Evolutionary conservation across 805 yeast genomes (phyloP).

Genomic region (Kluyveromyces lactis): DNA sequence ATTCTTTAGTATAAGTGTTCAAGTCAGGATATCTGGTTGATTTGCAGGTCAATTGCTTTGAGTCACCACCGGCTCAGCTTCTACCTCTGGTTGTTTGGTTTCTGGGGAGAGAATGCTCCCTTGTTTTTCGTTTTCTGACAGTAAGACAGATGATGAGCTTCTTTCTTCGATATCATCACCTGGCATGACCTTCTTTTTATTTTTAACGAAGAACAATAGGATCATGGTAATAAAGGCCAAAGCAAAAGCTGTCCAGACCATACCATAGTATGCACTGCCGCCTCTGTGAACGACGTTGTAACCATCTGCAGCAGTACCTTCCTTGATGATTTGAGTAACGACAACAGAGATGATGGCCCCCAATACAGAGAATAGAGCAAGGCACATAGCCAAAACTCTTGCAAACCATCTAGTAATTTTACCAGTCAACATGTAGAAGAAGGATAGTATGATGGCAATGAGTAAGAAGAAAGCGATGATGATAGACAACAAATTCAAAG

Average conservation of each 20-base stretch:
- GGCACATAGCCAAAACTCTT: slow-evolving; percentile 8
- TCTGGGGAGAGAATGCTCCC: not conserved
- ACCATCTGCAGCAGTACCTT: slow-evolving; percentile 25
- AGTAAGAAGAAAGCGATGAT: slow-evolving; percentile 18
- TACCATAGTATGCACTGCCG: slow-evolving; percentile 22
- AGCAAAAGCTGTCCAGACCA: slow-evolving; percentile 26
- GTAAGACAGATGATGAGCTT: not conserved
- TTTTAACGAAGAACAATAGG: slow-evolving; percentile 5
- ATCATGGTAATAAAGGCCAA: slow-evolving; percentile 17
- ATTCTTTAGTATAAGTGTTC: too few relatives aligned
- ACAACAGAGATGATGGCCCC: slow-evolving; percentile 24
- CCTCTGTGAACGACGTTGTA: slow-evolving; percentile 21
- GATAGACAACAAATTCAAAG: slow-evolving; percentile 21
- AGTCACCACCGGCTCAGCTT: not conserved
- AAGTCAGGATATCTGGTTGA: too few relatives aligned
- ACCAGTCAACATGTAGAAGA: slow-evolving; percentile 6
- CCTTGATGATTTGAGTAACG: slow-evolving; percentile 23
- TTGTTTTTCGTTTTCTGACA: not conserved
- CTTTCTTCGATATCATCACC: slow-evolving; percentile 1
- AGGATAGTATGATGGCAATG: slow-evolving; percentile 6
- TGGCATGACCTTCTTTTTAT: not conserved
- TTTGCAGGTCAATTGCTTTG: too few relatives aligned
- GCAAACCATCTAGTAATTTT: slow-evolving; percentile 2
- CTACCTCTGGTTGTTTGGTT: not conserved
- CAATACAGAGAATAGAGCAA: slow-evolving; percentile 21